These are phyloP conservation scores for Mucor lusitanicus DNA, from an alignment of 371 early-diverging fungal species.

Conservation along the genomic window DNA sequence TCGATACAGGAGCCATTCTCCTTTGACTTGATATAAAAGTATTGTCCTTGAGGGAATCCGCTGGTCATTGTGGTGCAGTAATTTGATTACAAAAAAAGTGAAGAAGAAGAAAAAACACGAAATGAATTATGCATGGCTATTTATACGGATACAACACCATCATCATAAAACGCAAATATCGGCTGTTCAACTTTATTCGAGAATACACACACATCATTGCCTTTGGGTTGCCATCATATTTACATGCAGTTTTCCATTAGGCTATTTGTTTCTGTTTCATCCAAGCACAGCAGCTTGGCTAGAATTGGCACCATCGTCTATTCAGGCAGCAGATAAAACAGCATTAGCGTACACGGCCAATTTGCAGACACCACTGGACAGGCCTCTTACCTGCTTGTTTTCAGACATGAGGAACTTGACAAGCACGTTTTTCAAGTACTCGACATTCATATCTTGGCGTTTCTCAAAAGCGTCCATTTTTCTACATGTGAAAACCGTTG, in stretches of 20 bases:
- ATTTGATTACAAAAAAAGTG: neutral
- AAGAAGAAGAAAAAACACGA: neutral
- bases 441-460: conserved; percentile 63
- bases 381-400: conserved; percentile 50
- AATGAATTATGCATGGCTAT: neutral
- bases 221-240: neutral
- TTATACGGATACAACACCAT: neutral
- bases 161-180: neutral
- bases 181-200: conserved; percentile 3
- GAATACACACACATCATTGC: neutral
- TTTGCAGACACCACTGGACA: neutral
- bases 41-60: conserved; percentile 25
- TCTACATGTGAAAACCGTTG: conserved; percentile 19
- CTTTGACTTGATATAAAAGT: conserved; percentile 27
- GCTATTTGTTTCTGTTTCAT: conserved; percentile 40
- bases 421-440: conserved; percentile 67
- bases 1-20: conserved; percentile 14
- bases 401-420: conserved; percentile 59
- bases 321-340: neutral
- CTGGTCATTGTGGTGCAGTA: conserved; percentile 4
- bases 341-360: neutral
- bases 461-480: conserved; percentile 63
- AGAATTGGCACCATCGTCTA: conserved; percentile 52
- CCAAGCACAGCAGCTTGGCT: conserved; percentile 43
- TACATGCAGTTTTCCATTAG: conserved; percentile 21